phyloP scores from a whole-genome alignment of 1,139 yeast genomes.

The Blastobotrys proliferans region DNA sequence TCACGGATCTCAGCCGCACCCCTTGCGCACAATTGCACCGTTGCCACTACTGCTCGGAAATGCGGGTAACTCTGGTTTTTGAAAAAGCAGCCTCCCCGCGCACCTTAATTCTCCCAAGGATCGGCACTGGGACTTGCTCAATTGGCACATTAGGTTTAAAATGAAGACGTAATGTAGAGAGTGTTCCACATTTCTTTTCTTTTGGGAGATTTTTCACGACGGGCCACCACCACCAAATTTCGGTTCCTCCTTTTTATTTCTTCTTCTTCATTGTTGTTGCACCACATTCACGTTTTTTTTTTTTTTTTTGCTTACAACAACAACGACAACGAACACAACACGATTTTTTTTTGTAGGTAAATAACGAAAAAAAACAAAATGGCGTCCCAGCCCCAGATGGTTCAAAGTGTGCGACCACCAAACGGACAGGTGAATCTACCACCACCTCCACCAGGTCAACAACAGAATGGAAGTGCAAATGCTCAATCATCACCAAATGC shows the following conservation, averaged over 20 bases:
- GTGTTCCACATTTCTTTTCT: too few relatives aligned
- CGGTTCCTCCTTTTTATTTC: neutral
- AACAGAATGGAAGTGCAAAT: conserved; percentile 1
- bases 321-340: neutral
- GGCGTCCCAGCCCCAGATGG: conserved; percentile 17
- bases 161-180: too few relatives aligned
- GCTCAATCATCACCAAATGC: neutral
- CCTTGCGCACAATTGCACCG: too few relatives aligned
- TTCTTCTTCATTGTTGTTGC: neutral
- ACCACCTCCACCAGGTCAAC: conserved; percentile 10
- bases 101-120: too few relatives aligned
- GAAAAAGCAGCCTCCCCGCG: too few relatives aligned
- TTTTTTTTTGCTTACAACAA: conserved; percentile 1
- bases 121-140: too few relatives aligned
- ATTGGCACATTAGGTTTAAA: too few relatives aligned
- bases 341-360: neutral
- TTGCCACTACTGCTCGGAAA: too few relatives aligned
- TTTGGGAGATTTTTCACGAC: neutral
- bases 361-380: conserved; percentile 1
- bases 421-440: conserved; percentile 15
- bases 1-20: too few relatives aligned
- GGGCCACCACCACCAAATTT: neutral
- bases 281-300: conserved; percentile 1
- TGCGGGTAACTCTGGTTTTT: too few relatives aligned
- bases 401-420: conserved; percentile 14